A percentile compares a stretch with the other conserved stretches of the same genome.
phyloP scores from a whole-genome alignment of 768 basidiomycete species.

The Boletus subparvulus region DNA sequence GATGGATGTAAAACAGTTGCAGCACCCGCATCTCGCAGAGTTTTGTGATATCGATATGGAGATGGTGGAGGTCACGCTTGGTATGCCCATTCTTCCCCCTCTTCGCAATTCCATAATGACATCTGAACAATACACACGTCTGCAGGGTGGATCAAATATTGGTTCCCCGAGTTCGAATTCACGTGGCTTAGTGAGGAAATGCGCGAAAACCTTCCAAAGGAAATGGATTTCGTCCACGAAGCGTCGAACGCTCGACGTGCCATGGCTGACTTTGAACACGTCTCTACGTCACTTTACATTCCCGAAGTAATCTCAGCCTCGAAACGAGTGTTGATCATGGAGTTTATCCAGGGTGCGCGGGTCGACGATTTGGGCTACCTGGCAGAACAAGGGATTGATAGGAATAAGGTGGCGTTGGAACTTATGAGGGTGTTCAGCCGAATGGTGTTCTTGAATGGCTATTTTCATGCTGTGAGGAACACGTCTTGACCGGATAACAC shows the following conservation, averaged over 20 bases:
- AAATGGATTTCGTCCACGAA: conserved; percentile 95
- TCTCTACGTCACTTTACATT: conserved; percentile 83
- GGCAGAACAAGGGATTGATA: conserved; percentile 77
- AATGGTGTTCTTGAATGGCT: conserved; percentile 96
- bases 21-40: conserved; percentile 92
- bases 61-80: conserved; percentile 73
- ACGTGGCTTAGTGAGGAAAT: conserved; percentile 94
- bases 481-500: not conserved
- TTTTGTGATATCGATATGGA: conserved; percentile 91
- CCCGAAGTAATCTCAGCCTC: conserved; percentile 78
- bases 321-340: conserved; percentile 90
- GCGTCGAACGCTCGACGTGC: conserved; percentile 80
- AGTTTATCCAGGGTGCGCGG: conserved; percentile 85
- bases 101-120: not conserved
- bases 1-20: conserved; percentile 46
- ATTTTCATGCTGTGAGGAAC: conserved; percentile 72
- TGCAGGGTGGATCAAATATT: conserved; percentile 79
- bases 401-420: conserved; percentile 92
- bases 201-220: conserved; percentile 85
- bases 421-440: conserved; percentile 86
- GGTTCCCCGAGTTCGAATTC: conserved; percentile 97
- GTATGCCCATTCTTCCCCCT: conserved; percentile 34
- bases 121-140: not conserved
- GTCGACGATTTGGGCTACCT: conserved; percentile 88
- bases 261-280: conserved; percentile 61